Conservation (phyloP, 2,329 filamentous ascomycete genomes). For the Fonsecaea erecta region DNA sequence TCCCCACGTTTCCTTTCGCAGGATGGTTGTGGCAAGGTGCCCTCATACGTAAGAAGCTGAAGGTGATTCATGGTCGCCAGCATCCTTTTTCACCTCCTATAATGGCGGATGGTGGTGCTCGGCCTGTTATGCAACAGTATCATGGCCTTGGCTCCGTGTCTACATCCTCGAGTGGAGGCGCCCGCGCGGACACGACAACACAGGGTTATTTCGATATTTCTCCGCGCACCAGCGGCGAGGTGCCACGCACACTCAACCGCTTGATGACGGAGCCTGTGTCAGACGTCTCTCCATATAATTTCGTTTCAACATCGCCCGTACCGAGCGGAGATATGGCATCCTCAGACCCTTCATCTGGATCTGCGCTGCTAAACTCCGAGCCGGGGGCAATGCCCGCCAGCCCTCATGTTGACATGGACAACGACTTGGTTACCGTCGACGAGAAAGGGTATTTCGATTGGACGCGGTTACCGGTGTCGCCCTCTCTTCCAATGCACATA, state of each 20-base stretch:
- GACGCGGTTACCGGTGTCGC: constrained; percentile 70
- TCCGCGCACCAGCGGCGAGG: constrained; percentile 8
- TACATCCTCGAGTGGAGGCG: constrained; percentile 36
- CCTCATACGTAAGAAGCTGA: constrained; percentile 69
- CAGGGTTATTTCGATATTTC: constrained; percentile 35
- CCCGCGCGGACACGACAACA: constrained; percentile 26
- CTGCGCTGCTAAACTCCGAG: constrained; percentile 9
- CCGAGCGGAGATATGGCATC: constrained; percentile 18
- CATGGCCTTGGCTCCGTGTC: constrained; percentile 37
- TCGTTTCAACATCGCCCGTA: constrained; percentile 18
- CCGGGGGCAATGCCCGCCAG: constrained; percentile 2
- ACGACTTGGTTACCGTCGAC: constrained; percentile 41
- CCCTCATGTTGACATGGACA: constrained; percentile 2
- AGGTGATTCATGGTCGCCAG: constrained; percentile 65
- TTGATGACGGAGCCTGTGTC: constrained; percentile 15
- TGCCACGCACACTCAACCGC: constrained; percentile 17
- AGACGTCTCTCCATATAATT: constrained; percentile 10
- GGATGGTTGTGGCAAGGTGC: constrained; percentile 72
- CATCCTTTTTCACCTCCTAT: constrained; percentile 41
- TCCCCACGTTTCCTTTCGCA: constrained; percentile 64
- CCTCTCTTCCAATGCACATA: constrained; percentile 71
- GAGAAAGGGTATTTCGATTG: constrained; percentile 73
- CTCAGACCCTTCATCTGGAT: constrained; percentile 24
- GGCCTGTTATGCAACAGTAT: constrained; percentile 42
- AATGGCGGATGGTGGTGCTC: constrained; percentile 30